A percentile compares a stretch with the other conserved stretches of the same genome.
These are phyloP conservation scores for Blastocystis sp. DNA, from an alignment of 352 stramenopile species.

Conservation along the genomic window DNA sequence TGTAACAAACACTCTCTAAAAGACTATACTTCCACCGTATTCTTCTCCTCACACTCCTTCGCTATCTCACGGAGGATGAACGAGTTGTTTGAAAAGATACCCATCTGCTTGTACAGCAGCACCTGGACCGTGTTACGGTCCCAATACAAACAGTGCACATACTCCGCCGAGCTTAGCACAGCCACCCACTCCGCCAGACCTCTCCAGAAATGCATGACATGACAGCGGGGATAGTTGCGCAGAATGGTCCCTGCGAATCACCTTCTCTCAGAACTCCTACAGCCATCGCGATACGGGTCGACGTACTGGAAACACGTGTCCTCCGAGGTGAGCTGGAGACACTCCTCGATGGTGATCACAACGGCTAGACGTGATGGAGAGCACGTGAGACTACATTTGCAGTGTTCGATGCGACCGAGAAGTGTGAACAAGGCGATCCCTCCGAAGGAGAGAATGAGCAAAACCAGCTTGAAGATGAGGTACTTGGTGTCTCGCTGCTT, in stretches of 20 bases:
- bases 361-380: background rate
- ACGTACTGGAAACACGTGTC: slow-evolving; percentile 10
- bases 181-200: slow-evolving; percentile 15
- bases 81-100: slow-evolving; percentile 26
- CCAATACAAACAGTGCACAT: slow-evolving; percentile 16
- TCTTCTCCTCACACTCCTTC: slow-evolving; percentile 30
- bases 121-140: slow-evolving; percentile 30
- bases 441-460: background rate
- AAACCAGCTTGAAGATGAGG: background rate
- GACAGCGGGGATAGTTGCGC: slow-evolving; percentile 50
- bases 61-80: background rate
- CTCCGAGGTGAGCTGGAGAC: slow-evolving; percentile 37
- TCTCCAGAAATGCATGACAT: slow-evolving; percentile 51
- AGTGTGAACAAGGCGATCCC: slow-evolving; percentile 24
- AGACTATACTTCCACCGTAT: background rate
- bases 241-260: slow-evolving; percentile 19
- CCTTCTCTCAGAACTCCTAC: background rate
- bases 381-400: background rate
- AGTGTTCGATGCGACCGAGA: slow-evolving; percentile 35
- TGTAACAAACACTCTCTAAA: background rate
- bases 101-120: slow-evolving; percentile 9
- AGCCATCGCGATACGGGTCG: slow-evolving; percentile 10
- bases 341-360: slow-evolving; percentile 47
- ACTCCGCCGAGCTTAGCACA: slow-evolving; percentile 14
- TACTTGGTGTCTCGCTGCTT: background rate